A percentile compares a stretch with the other conserved stretches of the same genome.
Conservation (phyloP, 2,329 filamentous ascomycete species). For the Cercospora zeae-maydis region DNA sequence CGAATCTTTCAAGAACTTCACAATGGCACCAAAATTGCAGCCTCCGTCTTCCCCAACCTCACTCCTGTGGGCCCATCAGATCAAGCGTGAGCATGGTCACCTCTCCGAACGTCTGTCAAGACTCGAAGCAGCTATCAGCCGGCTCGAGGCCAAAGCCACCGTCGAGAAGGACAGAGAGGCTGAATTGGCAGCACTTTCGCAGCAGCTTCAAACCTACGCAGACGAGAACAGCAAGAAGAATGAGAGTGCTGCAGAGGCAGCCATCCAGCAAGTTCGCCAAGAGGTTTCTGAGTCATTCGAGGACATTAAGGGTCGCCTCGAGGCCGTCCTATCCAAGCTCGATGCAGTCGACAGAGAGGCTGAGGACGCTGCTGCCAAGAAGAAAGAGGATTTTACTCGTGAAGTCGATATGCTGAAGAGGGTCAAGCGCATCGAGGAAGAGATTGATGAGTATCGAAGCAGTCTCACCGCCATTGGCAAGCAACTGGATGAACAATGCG, state of each 20-base stretch:
- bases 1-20: neutral
- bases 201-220: slow-evolving; percentile 20
- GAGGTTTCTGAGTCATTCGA: slow-evolving; percentile 17
- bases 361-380: slow-evolving; percentile 13
- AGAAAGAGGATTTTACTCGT: slow-evolving; percentile 19
- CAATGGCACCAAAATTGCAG: slow-evolving; percentile 16
- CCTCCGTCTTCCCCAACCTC: slow-evolving; percentile 25
- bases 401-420: slow-evolving; percentile 27
- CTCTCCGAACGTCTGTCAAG: slow-evolving; percentile 37
- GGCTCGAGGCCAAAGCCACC: slow-evolving; percentile 10
- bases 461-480: slow-evolving; percentile 19
- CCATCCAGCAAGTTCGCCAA: slow-evolving; percentile 11
- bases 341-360: slow-evolving; percentile 17
- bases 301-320: slow-evolving; percentile 15
- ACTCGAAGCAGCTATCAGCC: slow-evolving; percentile 32
- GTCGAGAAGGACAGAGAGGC: slow-evolving; percentile 8
- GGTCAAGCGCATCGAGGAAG: slow-evolving; percentile 23
- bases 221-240: slow-evolving; percentile 6
- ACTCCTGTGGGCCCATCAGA: slow-evolving; percentile 42
- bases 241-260: neutral
- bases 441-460: slow-evolving; percentile 21
- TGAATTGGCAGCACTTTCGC: slow-evolving; percentile 17
- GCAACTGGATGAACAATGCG: slow-evolving; percentile 17
- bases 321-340: slow-evolving; percentile 21
- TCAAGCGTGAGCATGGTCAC: slow-evolving; percentile 38